Base-by-base conservation (phyloP, 164 flowering plant species). In the Vitis cinerea region DNA sequence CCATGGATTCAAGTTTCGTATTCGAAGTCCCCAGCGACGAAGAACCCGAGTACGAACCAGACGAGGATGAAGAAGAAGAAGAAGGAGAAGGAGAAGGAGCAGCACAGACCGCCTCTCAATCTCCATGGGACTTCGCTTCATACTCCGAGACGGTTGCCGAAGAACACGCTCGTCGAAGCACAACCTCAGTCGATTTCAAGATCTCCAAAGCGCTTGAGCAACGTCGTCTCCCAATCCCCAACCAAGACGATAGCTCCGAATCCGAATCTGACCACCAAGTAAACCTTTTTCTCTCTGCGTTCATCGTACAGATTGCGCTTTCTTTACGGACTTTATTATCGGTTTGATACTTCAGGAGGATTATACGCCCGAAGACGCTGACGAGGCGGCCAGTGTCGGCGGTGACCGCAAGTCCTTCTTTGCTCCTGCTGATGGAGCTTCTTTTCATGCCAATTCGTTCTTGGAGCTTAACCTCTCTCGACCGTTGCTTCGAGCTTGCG, bases 401-500 rank as follows among this genome's bases (percentile, higher is more conserved):
- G 69, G 8, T 50, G 77, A 78, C 3, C 60, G 44, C 4, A 74
- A 81, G 73, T 57, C 97, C 0, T 95, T 95, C 64, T 95, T 83
- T 77, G 74, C 88, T 0, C 49, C 89, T 0, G 81, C 88, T 1
- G 92, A 87, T 0, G 98, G 98, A 8, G 79, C 85, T 31, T 88
- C 97, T 1, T 93, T 84, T 72, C 88, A 86, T 67, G 97, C 98
- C 17, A 85, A 85, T 77, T 88, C 99, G 4, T 95, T 95, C 78
- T 70, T 93, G 83, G 97, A 91, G 79, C 90, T 95, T 60, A 85
- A 93, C 85, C 81, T 95, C 15, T 95, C 98, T 10, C 90, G 98
- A 29, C 97, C 97, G 10, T 71, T 95, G 77, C 89, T 95, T 70
- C 83, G 93, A 65, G 88, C 99, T 44, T 91, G 97, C 61, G 94